phyloP scores from a whole-genome alignment of 2,329 filamentous ascomycete species.

The Aspergillus pseudoterreus region DNA sequence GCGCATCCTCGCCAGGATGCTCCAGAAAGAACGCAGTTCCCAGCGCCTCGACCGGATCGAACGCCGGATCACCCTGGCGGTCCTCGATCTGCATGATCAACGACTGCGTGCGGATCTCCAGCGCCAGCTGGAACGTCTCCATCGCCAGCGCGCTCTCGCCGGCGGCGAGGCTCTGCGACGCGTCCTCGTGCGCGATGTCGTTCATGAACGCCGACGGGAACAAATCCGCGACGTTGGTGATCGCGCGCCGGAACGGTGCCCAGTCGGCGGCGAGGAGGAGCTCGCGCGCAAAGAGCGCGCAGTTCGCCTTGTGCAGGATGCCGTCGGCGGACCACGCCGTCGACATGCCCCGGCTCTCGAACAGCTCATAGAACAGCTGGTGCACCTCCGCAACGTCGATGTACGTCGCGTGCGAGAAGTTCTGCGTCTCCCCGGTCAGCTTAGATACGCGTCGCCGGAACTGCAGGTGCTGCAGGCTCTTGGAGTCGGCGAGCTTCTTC shows the following conservation, averaged over 20 bases:
- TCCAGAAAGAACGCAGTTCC: constrained; percentile 39
- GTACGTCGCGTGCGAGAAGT: constrained; percentile 31
- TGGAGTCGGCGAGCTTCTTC: constrained; percentile 27
- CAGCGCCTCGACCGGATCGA: constrained; percentile 40
- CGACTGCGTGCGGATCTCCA: constrained; percentile 55
- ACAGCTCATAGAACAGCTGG: constrained; percentile 25
- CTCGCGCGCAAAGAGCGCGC: constrained; percentile 37
- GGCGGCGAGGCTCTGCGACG: constrained; percentile 1
- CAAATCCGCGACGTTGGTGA: constrained; percentile 29
- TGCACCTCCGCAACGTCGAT: constrained; percentile 33
- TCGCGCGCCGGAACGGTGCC: constrained; percentile 16
- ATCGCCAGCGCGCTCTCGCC: constrained; percentile 40
- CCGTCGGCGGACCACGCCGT: constrained; percentile 32
- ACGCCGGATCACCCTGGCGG: constrained; percentile 27
- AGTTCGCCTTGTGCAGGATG: constrained; percentile 44
- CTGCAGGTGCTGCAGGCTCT: constrained; percentile 25
- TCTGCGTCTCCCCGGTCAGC: constrained; percentile 21
- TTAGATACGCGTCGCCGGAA: constrained; percentile 22
- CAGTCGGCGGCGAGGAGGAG: constrained; percentile 31
- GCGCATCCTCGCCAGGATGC: constrained; percentile 11
- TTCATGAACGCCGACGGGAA: constrained; percentile 36
- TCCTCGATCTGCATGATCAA: constrained; percentile 44
- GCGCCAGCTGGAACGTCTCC: constrained; percentile 46
- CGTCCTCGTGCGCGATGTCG: constrained; percentile 17
- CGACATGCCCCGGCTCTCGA: constrained; percentile 6